Percentiles rank a stretch among this genome's conserved stretches.
Conservation (phyloP, 2,329 filamentous ascomycete species). For the Trematosphaeria pertusa region DNA sequence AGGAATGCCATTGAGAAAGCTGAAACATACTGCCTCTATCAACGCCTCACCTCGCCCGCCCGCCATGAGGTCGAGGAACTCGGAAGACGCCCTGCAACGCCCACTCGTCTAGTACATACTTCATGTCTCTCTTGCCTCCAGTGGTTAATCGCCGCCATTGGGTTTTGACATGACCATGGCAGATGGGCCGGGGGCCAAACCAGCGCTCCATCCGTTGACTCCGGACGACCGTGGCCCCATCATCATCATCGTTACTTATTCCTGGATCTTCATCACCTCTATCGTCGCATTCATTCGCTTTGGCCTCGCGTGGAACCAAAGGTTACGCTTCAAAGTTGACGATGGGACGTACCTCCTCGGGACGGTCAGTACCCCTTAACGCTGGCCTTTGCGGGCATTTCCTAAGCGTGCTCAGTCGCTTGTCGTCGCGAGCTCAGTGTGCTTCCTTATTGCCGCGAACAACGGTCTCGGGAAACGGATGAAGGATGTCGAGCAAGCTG, state of each 20-base stretch:
- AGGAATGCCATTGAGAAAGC: slow-evolving; percentile 13
- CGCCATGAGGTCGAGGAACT: not conserved
- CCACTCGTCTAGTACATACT: not conserved
- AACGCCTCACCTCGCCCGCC: not conserved
- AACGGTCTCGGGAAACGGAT: slow-evolving; percentile 20
- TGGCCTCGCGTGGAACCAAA: slow-evolving; percentile 13
- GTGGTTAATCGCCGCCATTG: not conserved
- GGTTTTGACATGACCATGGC: slow-evolving; percentile 10
- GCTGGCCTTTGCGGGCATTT: not conserved
- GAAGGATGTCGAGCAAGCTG: slow-evolving; percentile 3
- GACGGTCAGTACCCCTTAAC: slow-evolving; percentile 5
- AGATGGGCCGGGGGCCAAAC: slow-evolving; percentile 3
- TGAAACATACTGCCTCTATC: slow-evolving; percentile 7
- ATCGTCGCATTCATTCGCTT: slow-evolving; percentile 17
- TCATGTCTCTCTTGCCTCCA: not conserved
- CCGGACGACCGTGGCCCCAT: slow-evolving; percentile 18
- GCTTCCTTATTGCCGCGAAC: slow-evolving; percentile 17
- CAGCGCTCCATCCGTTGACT: slow-evolving; percentile 14
- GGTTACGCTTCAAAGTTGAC: slow-evolving; percentile 18
- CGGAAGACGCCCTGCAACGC: too few species aligned
- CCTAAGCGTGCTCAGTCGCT: slow-evolving; percentile 8
- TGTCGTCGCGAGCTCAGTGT: slow-evolving; percentile 16
- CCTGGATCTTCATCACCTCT: slow-evolving; percentile 17
- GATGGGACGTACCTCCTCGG: slow-evolving; percentile 14
- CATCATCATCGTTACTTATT: slow-evolving; percentile 21